Base-by-base conservation (phyloP, 805 yeast genomes). In the Kazachstania africana region DNA sequence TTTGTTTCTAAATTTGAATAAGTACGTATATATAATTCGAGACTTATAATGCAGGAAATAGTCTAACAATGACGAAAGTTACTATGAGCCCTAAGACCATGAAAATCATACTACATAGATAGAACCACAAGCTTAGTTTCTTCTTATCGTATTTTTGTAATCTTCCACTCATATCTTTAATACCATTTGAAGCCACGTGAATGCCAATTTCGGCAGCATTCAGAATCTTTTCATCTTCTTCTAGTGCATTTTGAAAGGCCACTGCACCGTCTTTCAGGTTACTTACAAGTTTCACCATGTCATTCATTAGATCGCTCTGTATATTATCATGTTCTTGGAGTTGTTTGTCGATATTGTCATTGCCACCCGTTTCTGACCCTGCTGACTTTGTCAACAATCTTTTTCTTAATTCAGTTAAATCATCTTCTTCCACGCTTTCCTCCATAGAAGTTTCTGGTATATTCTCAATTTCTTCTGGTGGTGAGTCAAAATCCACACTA, bases 191-290 rank as follows among this genome's bases (percentile, higher is more conserved):
- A 2, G 67, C 61, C 1, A 53, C 56, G 25, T 59, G 59, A 4
- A 63, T 38, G 8, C 67, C 67, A 10, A 57, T 50, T 35, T 61
- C 66, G 2, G 67, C 65, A 4, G 66, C 66, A 14, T 55, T 51
- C 8, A 63, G 27, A 1, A 59, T 55, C 27, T 55, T 59, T 24
- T 53, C 42, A 35, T 61, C 67, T 29, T 60, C 57, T 13, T 56
- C 52, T 24, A 63, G 36, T 14, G 62, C 63, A 27, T 48, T 50
- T 36, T 59, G 59, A 36, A 63, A 63, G 3, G 62, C 64, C 24
- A 53, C 45, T 0, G 67, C 65, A 26, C 63, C 65, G 17, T 54
- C 55, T 38, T 48, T 61, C 23, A 63, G 42, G 12, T 57, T 55
- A 6, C 48, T 43, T 1, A 61, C 54, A n/a, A 60, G 47, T 24